Evolutionary conservation across 2,329 filamentous ascomycete species (phyloP).

Genomic region (Chalaropsis thielavioides): DNA sequence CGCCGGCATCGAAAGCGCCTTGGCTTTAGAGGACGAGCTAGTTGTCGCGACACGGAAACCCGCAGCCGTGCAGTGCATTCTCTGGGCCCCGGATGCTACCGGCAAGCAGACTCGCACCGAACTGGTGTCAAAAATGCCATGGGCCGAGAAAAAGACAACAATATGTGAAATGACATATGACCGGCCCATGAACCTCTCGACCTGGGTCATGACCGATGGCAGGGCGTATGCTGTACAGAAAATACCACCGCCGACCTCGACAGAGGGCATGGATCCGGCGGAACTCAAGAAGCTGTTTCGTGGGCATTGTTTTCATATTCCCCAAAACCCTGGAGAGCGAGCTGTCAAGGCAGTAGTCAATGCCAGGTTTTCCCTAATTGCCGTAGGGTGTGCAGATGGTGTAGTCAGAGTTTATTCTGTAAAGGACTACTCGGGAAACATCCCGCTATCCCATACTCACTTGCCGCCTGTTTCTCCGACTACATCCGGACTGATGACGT

Average conservation of each 20-base stretch:
- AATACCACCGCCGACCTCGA: conserved; percentile 26
- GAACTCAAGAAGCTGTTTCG: conserved; percentile 56
- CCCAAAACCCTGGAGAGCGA: conserved; percentile 41
- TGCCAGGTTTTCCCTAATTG: conserved; percentile 84
- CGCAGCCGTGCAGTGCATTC: conserved; percentile 89
- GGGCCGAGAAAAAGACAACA: conserved; percentile 62
- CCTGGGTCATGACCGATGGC: conserved; percentile 83
- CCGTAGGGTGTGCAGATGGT: conserved; percentile 68
- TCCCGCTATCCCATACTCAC: conserved; percentile 72
- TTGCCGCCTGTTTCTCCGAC: conserved; percentile 50
- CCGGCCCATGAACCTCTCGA: conserved; percentile 86
- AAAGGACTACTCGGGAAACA: conserved; percentile 84
- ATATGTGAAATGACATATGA: conserved; percentile 84
- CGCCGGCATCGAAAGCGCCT: conserved; percentile 74
- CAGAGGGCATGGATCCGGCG: conserved; percentile 27
- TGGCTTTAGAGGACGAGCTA: conserved; percentile 85
- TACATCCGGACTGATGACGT: conserved; percentile 56
- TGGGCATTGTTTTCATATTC: conserved; percentile 79
- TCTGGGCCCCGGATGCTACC: conserved; percentile 73
- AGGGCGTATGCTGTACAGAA: conserved; percentile 84
- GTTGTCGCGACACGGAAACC: conserved; percentile 85
- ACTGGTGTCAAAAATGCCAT: conserved; percentile 71
- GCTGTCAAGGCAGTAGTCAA: conserved; percentile 75
- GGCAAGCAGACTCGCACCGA: conserved; percentile 84
- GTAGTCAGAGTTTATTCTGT: conserved; percentile 80